Percentiles rank a stretch among this genome's conserved stretches.
phyloP scores from a whole-genome alignment of 805 yeast genomes.

The Wickerhamomyces canadensis region DNA sequence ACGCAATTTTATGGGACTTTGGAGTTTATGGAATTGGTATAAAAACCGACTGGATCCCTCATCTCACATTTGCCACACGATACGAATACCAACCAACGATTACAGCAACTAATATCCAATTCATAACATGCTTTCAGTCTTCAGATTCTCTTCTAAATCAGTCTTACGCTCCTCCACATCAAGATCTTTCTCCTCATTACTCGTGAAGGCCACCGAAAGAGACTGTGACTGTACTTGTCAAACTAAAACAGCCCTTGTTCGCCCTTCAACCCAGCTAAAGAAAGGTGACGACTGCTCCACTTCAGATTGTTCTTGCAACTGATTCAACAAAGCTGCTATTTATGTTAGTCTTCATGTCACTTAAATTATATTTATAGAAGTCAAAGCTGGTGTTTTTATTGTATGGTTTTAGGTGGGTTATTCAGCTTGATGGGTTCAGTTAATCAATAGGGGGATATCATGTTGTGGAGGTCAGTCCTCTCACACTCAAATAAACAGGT shows the following conservation, averaged over 20 bases:
- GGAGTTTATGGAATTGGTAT: too few species aligned
- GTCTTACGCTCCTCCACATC: conserved; percentile 3
- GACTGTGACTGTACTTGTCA: conserved; percentile 26
- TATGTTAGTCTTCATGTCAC: too few species aligned
- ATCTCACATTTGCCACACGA: too few species aligned
- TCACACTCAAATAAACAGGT: too few species aligned
- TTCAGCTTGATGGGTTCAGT: not conserved
- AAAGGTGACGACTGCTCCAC: conserved; percentile 22
- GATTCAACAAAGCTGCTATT: not conserved
- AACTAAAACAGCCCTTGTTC: conserved; percentile 9
- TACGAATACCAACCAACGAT: too few species aligned
- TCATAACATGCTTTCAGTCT: conserved; percentile 12
- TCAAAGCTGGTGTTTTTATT: too few species aligned
- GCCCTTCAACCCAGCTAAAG: too few species aligned
- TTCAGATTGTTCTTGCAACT: conserved; percentile 22
- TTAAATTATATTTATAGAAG: too few species aligned
- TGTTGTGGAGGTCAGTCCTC: too few species aligned
- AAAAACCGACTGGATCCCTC: too few species aligned
- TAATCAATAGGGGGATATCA: too few species aligned
- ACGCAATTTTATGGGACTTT: not conserved
- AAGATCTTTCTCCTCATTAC: conserved; percentile 7
- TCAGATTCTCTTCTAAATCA: conserved; percentile 12
- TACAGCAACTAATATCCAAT: not conserved
- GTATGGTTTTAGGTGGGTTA: not conserved
- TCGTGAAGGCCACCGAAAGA: conserved; percentile 14